phyloP scores from a whole-genome alignment of 106 monocot genomes.

The Dendrobium officinale region DNA sequence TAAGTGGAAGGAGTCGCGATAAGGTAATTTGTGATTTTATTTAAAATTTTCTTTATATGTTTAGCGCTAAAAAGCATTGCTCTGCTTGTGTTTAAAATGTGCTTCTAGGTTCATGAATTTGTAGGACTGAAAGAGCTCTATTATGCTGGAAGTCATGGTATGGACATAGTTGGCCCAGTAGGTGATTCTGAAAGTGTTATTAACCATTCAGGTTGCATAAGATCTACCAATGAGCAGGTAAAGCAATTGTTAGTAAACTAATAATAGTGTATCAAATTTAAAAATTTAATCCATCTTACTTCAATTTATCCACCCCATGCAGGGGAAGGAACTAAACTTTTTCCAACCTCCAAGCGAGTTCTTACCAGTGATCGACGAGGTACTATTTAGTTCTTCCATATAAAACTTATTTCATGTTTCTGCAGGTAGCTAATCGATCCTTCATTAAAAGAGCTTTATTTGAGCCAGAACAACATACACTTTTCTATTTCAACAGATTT shows the following conservation, averaged over 20 bases:
- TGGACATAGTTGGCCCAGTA: constrained; percentile 89
- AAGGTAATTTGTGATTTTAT: constrained; percentile 33
- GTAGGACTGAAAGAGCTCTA: constrained; percentile 62
- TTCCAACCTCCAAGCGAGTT: constrained; percentile 87
- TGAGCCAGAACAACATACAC: background rate
- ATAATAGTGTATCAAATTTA: background rate
- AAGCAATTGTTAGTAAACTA: background rate
- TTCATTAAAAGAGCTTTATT: background rate
- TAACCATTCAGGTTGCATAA: constrained; percentile 50
- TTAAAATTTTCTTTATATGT: background rate
- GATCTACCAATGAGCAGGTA: constrained; percentile 57
- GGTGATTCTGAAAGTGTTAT: constrained; percentile 17
- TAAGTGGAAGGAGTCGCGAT: constrained; percentile 74
- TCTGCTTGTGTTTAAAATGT: background rate
- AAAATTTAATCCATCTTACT: background rate
- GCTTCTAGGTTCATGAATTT: constrained; percentile 62
- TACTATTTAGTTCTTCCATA: constrained; percentile 3
- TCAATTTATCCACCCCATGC: background rate
- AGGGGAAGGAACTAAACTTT: constrained; percentile 63
- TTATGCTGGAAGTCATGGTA: constrained; percentile 94
- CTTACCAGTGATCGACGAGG: constrained; percentile 77
- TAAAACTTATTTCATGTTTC: background rate
- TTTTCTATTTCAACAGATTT: constrained; percentile 36
- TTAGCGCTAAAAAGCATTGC: background rate
- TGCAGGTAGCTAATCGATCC: background rate